A percentile compares a stretch with the other conserved stretches of the same genome.
These are phyloP conservation scores for Termitomyces sp. DNA, from an alignment of 768 basidiomycete species.

Conservation along the genomic window DNA sequence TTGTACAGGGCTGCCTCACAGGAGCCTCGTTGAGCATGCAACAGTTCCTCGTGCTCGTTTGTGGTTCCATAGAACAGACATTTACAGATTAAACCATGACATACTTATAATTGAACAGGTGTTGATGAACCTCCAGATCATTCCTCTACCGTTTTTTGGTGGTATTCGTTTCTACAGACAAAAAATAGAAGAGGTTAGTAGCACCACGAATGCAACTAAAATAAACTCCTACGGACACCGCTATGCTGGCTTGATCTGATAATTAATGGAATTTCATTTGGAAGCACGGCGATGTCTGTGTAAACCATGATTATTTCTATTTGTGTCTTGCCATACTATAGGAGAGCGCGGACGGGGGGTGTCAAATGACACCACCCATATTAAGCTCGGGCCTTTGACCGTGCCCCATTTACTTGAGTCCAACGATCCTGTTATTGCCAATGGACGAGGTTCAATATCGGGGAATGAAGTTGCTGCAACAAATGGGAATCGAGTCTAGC, in stretches of 20 bases:
- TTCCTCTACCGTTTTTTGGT: not conserved
- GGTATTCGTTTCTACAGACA: not conserved
- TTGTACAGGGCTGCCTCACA: not conserved
- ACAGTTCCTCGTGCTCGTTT: not conserved
- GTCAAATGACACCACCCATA: not conserved
- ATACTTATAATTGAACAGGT: not conserved
- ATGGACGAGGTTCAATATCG: not conserved
- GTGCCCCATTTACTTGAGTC: not conserved
- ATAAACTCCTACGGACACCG: not conserved
- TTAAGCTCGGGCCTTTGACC: not conserved
- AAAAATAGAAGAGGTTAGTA: not conserved
- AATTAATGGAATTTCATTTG: not conserved
- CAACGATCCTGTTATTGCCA: not conserved
- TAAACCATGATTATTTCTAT: not conserved
- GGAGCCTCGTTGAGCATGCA: not conserved
- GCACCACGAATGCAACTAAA: not conserved
- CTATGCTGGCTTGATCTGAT: not conserved
- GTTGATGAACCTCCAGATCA: not conserved
- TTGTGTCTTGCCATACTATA: not conserved
- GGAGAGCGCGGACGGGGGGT: not conserved
- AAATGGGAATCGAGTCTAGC: not conserved
- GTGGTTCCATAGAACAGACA: not conserved
- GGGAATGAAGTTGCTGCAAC: constrained; percentile 1
- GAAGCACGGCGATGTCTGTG: not conserved
- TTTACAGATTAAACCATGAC: not conserved